Conservation (phyloP, 495 filamentous ascomycete genomes). For the Daldinia bambusicola region DNA sequence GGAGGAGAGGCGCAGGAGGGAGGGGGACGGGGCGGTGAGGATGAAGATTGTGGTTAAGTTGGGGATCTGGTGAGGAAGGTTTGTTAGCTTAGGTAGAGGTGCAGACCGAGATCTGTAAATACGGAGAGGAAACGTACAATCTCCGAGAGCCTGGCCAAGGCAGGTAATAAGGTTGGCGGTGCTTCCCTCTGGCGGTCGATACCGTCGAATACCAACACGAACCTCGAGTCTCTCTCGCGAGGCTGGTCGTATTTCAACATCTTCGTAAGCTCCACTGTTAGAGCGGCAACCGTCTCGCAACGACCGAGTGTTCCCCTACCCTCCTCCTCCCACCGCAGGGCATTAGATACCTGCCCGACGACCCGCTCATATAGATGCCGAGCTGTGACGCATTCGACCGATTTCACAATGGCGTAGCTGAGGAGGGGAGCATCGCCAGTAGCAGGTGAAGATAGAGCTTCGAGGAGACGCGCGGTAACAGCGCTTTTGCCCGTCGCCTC, state of each 20-base stretch:
- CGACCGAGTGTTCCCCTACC: conserved; percentile 51
- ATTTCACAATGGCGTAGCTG: conserved; percentile 77
- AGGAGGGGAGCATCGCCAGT: conserved; percentile 42
- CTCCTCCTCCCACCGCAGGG: conserved; percentile 54
- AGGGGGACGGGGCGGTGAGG: conserved; percentile 74
- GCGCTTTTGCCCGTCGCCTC: conserved; percentile 90
- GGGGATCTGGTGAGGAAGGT: conserved; percentile 69
- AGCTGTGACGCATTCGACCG: conserved; percentile 86
- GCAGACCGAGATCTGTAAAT: background rate
- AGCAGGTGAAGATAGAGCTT: conserved; percentile 19
- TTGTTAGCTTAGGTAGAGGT: conserved; percentile 31
- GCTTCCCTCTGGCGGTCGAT: conserved; percentile 88
- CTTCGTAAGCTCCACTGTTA: conserved; percentile 74
- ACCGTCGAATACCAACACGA: conserved; percentile 89
- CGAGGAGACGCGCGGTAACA: conserved; percentile 71
- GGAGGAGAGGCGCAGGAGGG: conserved; percentile 75
- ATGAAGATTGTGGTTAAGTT: conserved; percentile 82
- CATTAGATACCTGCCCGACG: conserved; percentile 63
- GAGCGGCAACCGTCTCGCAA: conserved; percentile 80
- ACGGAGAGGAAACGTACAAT: conserved; percentile 65
- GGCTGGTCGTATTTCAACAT: conserved; percentile 61
- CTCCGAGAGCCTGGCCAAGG: conserved; percentile 80
- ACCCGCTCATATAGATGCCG: conserved; percentile 85
- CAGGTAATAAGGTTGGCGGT: conserved; percentile 82
- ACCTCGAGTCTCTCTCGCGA: conserved; percentile 54